These are phyloP conservation scores for Ophiobolus disseminans DNA, from an alignment of 2,329 filamentous ascomycete genomes.

Conservation along the genomic window DNA sequence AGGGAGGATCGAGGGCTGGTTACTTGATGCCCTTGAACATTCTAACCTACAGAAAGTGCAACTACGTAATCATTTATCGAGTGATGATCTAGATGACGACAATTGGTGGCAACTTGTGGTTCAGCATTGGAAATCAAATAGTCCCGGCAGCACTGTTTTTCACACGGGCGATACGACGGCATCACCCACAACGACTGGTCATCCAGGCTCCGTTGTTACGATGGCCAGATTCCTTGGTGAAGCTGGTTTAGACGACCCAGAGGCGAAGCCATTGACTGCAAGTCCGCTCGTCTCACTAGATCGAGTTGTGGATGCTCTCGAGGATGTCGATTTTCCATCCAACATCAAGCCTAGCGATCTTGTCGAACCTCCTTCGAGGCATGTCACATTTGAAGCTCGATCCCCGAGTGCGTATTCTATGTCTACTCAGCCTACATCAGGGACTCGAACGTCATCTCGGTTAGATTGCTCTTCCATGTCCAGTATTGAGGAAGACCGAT, in stretches of 20 bases:
- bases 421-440: neutral
- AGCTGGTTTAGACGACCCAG: too few species aligned
- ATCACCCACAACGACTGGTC: neutral
- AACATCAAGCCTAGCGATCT: neutral
- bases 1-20: neutral
- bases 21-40: neutral
- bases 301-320: neutral
- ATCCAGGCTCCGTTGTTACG: neutral
- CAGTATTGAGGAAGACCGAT: neutral
- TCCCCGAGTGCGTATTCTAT: neutral
- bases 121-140: neutral
- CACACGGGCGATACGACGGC: constrained; percentile 5
- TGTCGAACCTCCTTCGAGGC: neutral
- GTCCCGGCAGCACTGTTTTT: neutral
- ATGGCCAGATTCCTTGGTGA: neutral
- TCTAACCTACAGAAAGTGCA: neutral
- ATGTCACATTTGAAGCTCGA: neutral
- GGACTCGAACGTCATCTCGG: neutral
- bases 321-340: neutral
- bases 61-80: neutral
- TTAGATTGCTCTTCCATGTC: neutral
- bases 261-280: neutral
- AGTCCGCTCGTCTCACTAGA: neutral
- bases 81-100: neutral
- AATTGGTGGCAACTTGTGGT: neutral